A percentile compares a stretch with the other conserved stretches of the same genome.
These are phyloP conservation scores for Geotrichum klebahnii DNA, from an alignment of 1,139 yeast genomes.

Conservation along the genomic window DNA sequence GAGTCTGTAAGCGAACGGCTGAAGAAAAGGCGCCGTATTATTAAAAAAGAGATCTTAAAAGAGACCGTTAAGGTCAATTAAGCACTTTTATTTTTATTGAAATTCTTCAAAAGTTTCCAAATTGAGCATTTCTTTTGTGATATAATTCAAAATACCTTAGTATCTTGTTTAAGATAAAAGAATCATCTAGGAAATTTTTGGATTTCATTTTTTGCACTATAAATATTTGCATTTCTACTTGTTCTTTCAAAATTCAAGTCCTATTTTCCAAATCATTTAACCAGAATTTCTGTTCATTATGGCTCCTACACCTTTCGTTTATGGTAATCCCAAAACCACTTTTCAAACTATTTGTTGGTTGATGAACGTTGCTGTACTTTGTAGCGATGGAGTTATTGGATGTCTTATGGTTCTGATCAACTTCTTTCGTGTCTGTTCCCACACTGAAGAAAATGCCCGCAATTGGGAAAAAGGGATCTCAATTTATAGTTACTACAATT, in stretches of 20 bases:
- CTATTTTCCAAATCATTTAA: too few species aligned
- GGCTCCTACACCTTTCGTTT: background rate
- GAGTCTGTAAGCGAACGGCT: slow-evolving; percentile 17
- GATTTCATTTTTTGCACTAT: background rate
- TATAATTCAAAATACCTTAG: background rate
- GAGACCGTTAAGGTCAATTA: background rate
- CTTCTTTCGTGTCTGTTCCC: background rate
- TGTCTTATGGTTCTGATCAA: background rate
- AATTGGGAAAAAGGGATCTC: slow-evolving; percentile 7
- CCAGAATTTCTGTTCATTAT: background rate
- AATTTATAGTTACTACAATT: slow-evolving; percentile 5
- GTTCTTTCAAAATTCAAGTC: too few species aligned
- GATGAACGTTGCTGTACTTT: background rate
- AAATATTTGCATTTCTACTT: background rate
- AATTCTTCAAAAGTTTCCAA: background rate
- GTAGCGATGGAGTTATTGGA: background rate
- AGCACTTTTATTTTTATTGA: too few species aligned
- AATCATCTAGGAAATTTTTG: too few species aligned
- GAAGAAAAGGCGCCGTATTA: slow-evolving; percentile 5
- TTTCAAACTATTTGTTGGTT: background rate
- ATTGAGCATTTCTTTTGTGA: background rate
- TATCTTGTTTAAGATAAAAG: too few species aligned
- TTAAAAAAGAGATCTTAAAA: background rate
- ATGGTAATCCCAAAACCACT: background rate
- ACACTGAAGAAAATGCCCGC: background rate